These are phyloP conservation scores for Cordyceps cateniannulata DNA, from an alignment of 2,329 filamentous ascomycete species.

Conservation along the genomic window DNA sequence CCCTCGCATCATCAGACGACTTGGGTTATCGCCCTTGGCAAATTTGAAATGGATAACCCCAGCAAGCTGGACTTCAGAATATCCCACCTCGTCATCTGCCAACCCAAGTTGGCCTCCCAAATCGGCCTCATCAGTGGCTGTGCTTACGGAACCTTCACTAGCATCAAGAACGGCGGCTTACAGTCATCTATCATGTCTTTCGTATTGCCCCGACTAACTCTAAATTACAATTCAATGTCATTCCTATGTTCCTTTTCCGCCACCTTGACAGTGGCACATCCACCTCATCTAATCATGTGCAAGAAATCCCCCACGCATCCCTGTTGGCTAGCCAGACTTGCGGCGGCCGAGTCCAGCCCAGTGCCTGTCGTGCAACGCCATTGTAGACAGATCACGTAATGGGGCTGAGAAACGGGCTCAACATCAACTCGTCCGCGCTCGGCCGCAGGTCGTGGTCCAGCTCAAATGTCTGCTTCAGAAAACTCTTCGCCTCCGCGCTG, in stretches of 20 bases:
- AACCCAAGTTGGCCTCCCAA: too few relatives aligned
- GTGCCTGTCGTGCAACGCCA: background rate
- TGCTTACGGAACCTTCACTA: background rate
- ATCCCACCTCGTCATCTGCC: too few relatives aligned
- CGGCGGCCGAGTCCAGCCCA: constrained; percentile 6
- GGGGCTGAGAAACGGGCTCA: constrained; percentile 73
- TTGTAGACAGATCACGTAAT: constrained; percentile 44
- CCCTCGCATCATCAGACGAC: too few relatives aligned
- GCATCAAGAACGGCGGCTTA: background rate
- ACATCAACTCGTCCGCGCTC: constrained; percentile 82
- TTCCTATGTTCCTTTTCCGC: background rate
- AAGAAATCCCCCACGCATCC: background rate
- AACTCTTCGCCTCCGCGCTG: constrained; percentile 75
- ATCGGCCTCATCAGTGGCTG: constrained; percentile 1
- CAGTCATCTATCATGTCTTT: constrained; percentile 3
- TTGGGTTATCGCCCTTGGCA: too few relatives aligned
- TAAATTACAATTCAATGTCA: constrained; percentile 6
- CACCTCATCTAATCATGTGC: background rate
- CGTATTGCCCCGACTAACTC: background rate
- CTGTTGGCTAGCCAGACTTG: background rate
- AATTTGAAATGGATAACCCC: background rate
- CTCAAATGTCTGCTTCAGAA: constrained; percentile 87
- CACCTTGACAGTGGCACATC: background rate
- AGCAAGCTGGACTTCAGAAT: background rate
- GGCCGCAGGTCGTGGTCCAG: constrained; percentile 90